A percentile compares a stretch with the other conserved stretches of the same genome.
phyloP scores from a whole-genome alignment of 129 eudicot species.

The Flaveria bidentis region DNA sequence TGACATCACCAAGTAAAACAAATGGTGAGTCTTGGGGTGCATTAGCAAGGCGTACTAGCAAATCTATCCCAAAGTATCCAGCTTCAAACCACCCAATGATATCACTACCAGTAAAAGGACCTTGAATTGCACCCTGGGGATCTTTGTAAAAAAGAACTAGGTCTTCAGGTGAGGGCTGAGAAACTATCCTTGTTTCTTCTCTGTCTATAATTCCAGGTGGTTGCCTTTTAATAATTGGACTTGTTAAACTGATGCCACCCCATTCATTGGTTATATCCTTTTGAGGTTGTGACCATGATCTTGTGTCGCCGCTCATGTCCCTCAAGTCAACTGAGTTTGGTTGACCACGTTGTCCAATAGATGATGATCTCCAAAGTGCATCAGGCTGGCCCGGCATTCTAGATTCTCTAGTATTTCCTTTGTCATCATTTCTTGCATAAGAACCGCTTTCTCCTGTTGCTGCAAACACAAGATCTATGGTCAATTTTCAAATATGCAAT shows the following conservation, averaged over 20 bases:
- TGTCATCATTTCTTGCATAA: constrained; percentile 52
- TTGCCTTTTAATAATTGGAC: constrained; percentile 51
- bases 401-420: constrained; percentile 41
- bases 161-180: constrained; percentile 82
- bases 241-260: constrained; percentile 30
- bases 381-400: constrained; percentile 46
- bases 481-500: background rate
- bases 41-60: constrained; percentile 73
- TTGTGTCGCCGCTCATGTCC: constrained; percentile 42
- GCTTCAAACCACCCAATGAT: constrained; percentile 96
- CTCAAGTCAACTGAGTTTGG: constrained; percentile 42
- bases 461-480: constrained; percentile 20
- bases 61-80: constrained; percentile 91
- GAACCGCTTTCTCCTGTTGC: constrained; percentile 39
- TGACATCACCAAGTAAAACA: constrained; percentile 85
- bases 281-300: constrained; percentile 48
- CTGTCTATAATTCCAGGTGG: constrained; percentile 50
- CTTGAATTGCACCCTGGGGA: constrained; percentile 94
- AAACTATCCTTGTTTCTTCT: constrained; percentile 55
- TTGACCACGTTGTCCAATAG: constrained; percentile 46
- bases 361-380: constrained; percentile 56
- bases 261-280: constrained; percentile 36
- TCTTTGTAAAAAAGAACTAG: constrained; percentile 84
- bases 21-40: constrained; percentile 76
- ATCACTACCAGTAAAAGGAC: constrained; percentile 90